A percentile compares a stretch with the other conserved stretches of the same genome.
phyloP scores from a whole-genome alignment of 148 eudicot genomes.

The Rhododendron molle region DNA sequence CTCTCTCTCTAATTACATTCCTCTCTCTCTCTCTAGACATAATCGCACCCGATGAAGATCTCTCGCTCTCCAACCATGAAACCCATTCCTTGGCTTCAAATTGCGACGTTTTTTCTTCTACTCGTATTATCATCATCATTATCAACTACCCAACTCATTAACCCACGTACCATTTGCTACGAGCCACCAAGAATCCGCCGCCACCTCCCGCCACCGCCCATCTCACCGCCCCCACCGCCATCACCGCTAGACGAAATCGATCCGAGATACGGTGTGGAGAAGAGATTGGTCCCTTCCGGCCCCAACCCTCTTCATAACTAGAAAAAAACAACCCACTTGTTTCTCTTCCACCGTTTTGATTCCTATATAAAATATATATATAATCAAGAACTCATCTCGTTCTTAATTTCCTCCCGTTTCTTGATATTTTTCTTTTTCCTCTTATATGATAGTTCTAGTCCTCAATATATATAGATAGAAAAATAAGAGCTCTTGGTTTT shows the following conservation, averaged over 20 bases:
- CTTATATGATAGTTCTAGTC: neutral
- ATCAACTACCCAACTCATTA: constrained; percentile 1
- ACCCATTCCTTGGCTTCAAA: neutral
- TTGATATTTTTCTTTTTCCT: neutral
- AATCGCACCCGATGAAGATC: neutral
- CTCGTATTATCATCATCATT: neutral
- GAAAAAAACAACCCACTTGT: neutral
- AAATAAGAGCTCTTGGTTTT: neutral
- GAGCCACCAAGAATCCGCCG: constrained; percentile 29
- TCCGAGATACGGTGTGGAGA: constrained; percentile 76
- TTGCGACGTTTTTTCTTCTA: neutral
- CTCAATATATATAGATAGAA: neutral
- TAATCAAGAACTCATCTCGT: neutral
- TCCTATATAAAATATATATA: too few relatives aligned
- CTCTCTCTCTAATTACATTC: neutral
- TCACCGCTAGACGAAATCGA: constrained; percentile 40
- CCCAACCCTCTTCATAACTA: constrained; percentile 93
- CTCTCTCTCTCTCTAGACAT: constrained; percentile 4
- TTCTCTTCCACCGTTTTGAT: too few relatives aligned
- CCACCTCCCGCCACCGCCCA: constrained; percentile 25
- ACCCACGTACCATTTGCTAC: constrained; percentile 29
- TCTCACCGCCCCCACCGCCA: constrained; percentile 11
- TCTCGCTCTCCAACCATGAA: constrained; percentile 4
- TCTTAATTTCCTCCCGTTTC: neutral
- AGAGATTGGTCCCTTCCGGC: constrained; percentile 85